A percentile compares a stretch with the other conserved stretches of the same genome.
phyloP scores from a whole-genome alignment of 2,329 filamentous ascomycete genomes.

The Triangularia verruculosa region DNA sequence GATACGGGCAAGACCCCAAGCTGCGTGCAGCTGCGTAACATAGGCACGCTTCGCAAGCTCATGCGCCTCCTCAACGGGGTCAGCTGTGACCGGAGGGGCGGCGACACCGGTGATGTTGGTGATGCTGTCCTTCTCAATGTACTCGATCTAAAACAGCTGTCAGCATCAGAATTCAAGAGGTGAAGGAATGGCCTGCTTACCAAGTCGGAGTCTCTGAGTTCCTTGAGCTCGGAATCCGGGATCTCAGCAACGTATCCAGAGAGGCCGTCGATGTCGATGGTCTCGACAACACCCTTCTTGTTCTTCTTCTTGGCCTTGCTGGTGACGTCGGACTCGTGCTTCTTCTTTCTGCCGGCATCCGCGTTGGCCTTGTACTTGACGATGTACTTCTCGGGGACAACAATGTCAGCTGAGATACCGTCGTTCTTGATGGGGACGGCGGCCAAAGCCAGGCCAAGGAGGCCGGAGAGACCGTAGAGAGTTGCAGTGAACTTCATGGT shows the following conservation, averaged over 20 bases:
- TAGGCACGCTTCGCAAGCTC: constrained; percentile 16
- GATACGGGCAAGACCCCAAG: constrained; percentile 33
- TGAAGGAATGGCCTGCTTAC: background rate
- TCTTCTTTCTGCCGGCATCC: constrained; percentile 26
- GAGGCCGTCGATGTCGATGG: constrained; percentile 25
- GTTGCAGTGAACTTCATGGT: constrained; percentile 15
- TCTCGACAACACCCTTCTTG: constrained; percentile 34
- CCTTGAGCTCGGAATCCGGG: constrained; percentile 35
- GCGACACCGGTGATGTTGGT: constrained; percentile 20
- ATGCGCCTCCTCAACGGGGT: background rate
- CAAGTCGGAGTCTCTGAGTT: constrained; percentile 33
- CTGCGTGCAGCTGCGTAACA: constrained; percentile 17
- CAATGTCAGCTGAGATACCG: constrained; percentile 1
- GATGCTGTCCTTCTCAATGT: constrained; percentile 25
- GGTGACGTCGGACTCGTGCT: constrained; percentile 15
- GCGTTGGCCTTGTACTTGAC: constrained; percentile 39
- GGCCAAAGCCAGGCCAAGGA: constrained; percentile 13
- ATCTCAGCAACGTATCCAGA: constrained; percentile 34
- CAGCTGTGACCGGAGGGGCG: background rate
- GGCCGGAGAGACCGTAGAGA: constrained; percentile 7
- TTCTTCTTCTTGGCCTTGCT: constrained; percentile 35
- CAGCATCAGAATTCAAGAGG: background rate
- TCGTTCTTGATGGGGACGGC: constrained; percentile 14
- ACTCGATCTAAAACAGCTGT: constrained; percentile 21
- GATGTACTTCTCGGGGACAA: constrained; percentile 41